These are phyloP conservation scores for Populus deltoides DNA, from an alignment of 345 rosid species.

Conservation along the genomic window DNA sequence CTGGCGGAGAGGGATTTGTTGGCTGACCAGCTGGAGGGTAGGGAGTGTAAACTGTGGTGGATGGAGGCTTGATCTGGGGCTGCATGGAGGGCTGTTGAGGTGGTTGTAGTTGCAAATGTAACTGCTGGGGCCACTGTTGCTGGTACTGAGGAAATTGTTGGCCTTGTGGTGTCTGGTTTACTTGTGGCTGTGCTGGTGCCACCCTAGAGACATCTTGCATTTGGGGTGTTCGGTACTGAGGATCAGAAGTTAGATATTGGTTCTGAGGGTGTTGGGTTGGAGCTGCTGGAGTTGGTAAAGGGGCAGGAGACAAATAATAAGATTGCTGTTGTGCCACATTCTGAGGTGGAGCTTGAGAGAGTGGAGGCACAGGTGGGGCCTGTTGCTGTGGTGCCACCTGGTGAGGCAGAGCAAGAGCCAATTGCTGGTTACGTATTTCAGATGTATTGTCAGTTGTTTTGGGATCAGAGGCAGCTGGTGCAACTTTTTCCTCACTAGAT, in stretches of 20 bases:
- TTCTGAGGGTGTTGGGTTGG: constrained; percentile 49
- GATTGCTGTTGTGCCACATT: constrained; percentile 60
- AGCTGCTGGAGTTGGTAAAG: constrained; percentile 49
- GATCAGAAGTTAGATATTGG: constrained; percentile 52
- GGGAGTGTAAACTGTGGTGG: constrained; percentile 56
- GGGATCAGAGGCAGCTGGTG: constrained; percentile 56
- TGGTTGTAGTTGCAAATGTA: constrained; percentile 47
- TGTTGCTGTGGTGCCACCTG: constrained; percentile 74
- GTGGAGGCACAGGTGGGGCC: constrained; percentile 38
- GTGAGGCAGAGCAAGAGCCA: constrained; percentile 89
- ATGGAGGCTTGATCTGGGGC: constrained; percentile 61
- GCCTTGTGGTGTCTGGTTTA: constrained; percentile 37
- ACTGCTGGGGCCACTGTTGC: constrained; percentile 72
- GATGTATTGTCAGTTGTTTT: constrained; percentile 55
- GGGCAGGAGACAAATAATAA: constrained; percentile 61
- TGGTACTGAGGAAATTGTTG: constrained; percentile 67
- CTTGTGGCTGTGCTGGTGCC: constrained; percentile 54
- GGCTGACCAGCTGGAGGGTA: constrained; percentile 57
- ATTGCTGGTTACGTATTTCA: constrained; percentile 70
- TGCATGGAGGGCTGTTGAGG: constrained; percentile 53
- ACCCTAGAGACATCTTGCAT: constrained; percentile 61
- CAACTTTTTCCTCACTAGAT: constrained; percentile 61
- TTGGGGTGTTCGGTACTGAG: constrained; percentile 67
- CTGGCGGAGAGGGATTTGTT: constrained; percentile 56
- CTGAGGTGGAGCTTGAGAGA: constrained; percentile 49